Percentiles rank a stretch among this genome's conserved stretches.
These are phyloP conservation scores for Tillandsia fasciculata DNA, from an alignment of 176 grass and related monocot genomes.

Conservation along the genomic window DNA sequence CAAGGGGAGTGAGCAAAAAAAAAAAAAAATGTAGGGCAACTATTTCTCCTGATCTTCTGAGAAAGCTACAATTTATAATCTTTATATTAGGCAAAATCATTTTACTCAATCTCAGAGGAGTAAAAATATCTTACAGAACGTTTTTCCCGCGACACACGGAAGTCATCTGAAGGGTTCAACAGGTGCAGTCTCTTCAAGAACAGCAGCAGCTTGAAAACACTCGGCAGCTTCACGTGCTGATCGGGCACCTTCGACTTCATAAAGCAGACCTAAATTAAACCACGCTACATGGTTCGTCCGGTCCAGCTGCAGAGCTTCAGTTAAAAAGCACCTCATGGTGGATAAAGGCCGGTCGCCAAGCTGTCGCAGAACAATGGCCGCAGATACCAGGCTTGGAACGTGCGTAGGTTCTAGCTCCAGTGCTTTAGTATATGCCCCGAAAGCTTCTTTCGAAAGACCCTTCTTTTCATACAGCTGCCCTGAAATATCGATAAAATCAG, in stretches of 20 bases:
- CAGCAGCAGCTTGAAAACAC: conserved; percentile 84
- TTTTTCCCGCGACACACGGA: conserved; percentile 13
- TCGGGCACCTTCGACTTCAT: conserved; percentile 58
- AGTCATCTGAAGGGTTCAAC: conserved; percentile 95
- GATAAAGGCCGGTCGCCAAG: conserved; percentile 48
- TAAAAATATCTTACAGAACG: conserved; percentile 40
- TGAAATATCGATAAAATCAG: conserved; percentile 21
- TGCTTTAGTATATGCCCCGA: conserved; percentile 61
- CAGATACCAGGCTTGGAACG: conserved; percentile 77
- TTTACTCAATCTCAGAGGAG: neutral
- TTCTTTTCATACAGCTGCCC: conserved; percentile 65
- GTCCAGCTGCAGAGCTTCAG: conserved; percentile 75
- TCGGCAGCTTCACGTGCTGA: conserved; percentile 62
- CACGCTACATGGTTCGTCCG: conserved; percentile 72
- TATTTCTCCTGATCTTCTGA: no score
- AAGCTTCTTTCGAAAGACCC: conserved; percentile 55
- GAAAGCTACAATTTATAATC: no score
- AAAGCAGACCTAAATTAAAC: conserved; percentile 85
- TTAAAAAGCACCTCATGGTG: conserved; percentile 55
- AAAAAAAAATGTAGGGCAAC: no score
- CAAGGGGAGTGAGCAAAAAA: no score
- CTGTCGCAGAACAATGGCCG: conserved; percentile 48
- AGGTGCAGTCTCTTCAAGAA: conserved; percentile 94
- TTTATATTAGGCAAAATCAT: no score
- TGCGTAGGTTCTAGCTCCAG: conserved; percentile 65